Evolutionary conservation across 2,329 filamentous ascomycete genomes (phyloP), one percentile per base, ranked within the genome.

Genomic region (Apiospora saccharicola): DNA sequence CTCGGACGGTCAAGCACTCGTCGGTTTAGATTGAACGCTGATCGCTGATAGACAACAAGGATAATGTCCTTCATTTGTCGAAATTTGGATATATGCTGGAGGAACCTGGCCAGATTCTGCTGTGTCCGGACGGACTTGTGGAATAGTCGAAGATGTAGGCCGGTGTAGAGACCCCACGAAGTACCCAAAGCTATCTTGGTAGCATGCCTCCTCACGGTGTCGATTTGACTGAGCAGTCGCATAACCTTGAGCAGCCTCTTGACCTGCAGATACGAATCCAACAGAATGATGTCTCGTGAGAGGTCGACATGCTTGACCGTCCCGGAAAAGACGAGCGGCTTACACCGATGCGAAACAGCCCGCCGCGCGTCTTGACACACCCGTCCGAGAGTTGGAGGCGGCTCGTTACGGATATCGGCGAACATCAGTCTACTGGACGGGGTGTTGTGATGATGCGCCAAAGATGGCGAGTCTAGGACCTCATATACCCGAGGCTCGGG

Each of bases 221-320:
- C 82, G 67, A 86, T 83, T 77, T 85, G 84, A 75, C 83, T 83
- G 76, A 87, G 82, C 69, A 86, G 83, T 43, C 84, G 82, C 64
- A 86, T 78, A 22, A 85, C 83, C 57, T 85, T 85, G 73, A 86
- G 80, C 26, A 87, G 79, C 69, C 84, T 80, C 77, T 85, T 84
- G 75, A 86, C 83, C 68, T 86, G 83, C 12, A 87, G 79, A 75
- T 86, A 86, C 1, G 85, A 85, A 74, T 87, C 85, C 46, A 87
- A 82, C 34, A 87, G 78, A 46, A 87, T 77, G 49, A 86, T 82
- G 73, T 87, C 85, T 46, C 85, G 82, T 43, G 81, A 79, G 13
- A 86, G 80, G 73, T 86, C 84, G 73, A 87, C 80, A 61, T 82
- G 84, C 74, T 87, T 86, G 68, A 85, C 85, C n/a, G 84, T 85